A percentile compares a stretch with the other conserved stretches of the same genome.
phyloP scores from a whole-genome alignment of 1,284 basidiomycete genomes.

The Melampsora larici-populina region DNA sequence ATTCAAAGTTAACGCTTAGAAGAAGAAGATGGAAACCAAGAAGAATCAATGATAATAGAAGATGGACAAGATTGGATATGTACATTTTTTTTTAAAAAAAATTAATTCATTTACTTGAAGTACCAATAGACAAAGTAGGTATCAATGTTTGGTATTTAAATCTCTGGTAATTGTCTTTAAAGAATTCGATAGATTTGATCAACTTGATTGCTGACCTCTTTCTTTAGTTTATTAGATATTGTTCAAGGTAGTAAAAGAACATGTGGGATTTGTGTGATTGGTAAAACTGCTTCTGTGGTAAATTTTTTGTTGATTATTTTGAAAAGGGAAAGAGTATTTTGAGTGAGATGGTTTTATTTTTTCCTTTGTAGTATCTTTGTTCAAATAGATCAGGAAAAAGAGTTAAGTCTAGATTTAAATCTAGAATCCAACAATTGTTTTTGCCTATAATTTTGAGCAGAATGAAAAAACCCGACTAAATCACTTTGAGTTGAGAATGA shows the following conservation, averaged over 20 bases:
- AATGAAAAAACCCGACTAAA: background rate
- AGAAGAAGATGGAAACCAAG: no score
- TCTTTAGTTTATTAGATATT: conserved; percentile 64
- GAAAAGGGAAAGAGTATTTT: no score
- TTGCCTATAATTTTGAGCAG: conserved; percentile 50
- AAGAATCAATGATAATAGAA: background rate
- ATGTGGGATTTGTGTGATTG: conserved; percentile 73
- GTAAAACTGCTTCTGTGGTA: conserved; percentile 70
- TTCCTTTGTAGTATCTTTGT: conserved; percentile 67
- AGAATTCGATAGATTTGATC: conserved; percentile 85
- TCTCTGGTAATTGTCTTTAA: conserved; percentile 80
- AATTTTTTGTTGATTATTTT: conserved; percentile 44
- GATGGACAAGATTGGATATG: background rate
- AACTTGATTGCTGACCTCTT: conserved; percentile 55
- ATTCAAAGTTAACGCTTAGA: background rate
- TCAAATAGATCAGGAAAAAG: conserved; percentile 84
- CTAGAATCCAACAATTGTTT: conserved; percentile 73
- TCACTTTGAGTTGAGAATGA: background rate
- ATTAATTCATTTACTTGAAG: conserved; percentile 16
- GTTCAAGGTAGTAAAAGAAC: conserved; percentile 57
- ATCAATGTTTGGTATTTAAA: conserved; percentile 48
- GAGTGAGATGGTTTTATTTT: no score
- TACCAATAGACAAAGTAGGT: background rate
- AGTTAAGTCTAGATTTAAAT: conserved; percentile 91
- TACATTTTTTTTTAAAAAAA: conserved; percentile 13